These are phyloP conservation scores for Tephrocybe sp. DNA, from an alignment of 768 basidiomycete species.

Conservation along the genomic window DNA sequence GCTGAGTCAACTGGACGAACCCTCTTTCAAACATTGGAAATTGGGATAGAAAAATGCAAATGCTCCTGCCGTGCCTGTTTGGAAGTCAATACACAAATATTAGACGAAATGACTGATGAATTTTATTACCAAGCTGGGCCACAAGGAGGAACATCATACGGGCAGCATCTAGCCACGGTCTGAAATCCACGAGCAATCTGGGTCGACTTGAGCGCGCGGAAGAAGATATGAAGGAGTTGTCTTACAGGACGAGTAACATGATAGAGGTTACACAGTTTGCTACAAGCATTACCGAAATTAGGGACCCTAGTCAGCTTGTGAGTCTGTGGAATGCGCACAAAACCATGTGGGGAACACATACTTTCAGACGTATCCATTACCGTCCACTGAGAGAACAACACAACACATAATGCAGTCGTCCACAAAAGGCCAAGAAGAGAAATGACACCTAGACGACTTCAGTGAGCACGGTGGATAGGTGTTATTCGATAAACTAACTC, in stretches of 20 bases:
- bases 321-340: not conserved
- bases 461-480: not conserved
- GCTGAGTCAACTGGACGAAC: constrained; percentile 25
- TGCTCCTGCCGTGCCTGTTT: constrained; percentile 40
- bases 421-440: constrained; percentile 47
- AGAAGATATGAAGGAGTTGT: not conserved
- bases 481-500: constrained; percentile 16
- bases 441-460: constrained; percentile 35
- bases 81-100: not conserved
- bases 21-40: constrained; percentile 43
- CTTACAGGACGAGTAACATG: constrained; percentile 44
- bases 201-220: not conserved
- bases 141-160: constrained; percentile 46
- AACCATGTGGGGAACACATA: constrained; percentile 26
- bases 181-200: constrained; percentile 48
- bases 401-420: constrained; percentile 45
- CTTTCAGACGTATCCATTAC: constrained; percentile 44
- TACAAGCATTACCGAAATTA: constrained; percentile 45
- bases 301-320: constrained; percentile 32
- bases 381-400: constrained; percentile 47
- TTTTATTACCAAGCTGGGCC: constrained; percentile 44
- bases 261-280: constrained; percentile 38
- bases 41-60: constrained; percentile 42
- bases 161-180: constrained; percentile 54
- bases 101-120: not conserved